These are phyloP conservation scores for Sherardia arvensis DNA, from an alignment of 257 asterid genomes.

Conservation along the genomic window DNA sequence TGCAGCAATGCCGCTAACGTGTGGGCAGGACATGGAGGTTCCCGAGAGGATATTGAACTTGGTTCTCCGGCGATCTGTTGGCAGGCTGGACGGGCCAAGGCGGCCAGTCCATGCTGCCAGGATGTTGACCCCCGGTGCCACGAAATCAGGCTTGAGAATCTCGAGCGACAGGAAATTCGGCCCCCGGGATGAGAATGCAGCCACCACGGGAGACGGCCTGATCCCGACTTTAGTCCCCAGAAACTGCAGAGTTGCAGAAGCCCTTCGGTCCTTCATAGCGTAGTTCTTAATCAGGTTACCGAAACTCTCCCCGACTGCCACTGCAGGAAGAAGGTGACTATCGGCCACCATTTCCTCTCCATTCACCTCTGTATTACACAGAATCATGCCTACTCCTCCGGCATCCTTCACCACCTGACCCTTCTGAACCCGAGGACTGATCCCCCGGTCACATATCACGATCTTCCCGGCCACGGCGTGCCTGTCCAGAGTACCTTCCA, in stretches of 20 bases:
- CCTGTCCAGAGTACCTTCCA: constrained; percentile 65
- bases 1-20: constrained; percentile 85
- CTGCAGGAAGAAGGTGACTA: constrained; percentile 76
- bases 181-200: constrained; percentile 88
- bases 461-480: constrained; percentile 63
- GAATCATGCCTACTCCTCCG: constrained; percentile 82
- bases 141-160: constrained; percentile 69
- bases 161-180: constrained; percentile 71
- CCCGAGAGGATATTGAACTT: constrained; percentile 80
- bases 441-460: constrained; percentile 84
- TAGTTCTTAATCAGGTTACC: constrained; percentile 60
- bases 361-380: constrained; percentile 62
- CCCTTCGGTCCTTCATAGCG: constrained; percentile 18
- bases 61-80: constrained; percentile 57
- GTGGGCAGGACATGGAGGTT: constrained; percentile 97
- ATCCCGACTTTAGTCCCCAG: constrained; percentile 60
- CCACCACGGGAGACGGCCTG: constrained; percentile 84
- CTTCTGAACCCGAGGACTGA: constrained; percentile 80
- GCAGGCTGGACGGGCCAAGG: constrained; percentile 72
- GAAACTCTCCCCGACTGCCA: constrained; percentile 59
- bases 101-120: constrained; percentile 86
- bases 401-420: constrained; percentile 90
- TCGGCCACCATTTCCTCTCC: constrained; percentile 92
- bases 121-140: constrained; percentile 94
- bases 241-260: constrained; percentile 56